phyloP scores from a whole-genome alignment of 257 asterid genomes.

The Parsonsia alboflavescens region DNA sequence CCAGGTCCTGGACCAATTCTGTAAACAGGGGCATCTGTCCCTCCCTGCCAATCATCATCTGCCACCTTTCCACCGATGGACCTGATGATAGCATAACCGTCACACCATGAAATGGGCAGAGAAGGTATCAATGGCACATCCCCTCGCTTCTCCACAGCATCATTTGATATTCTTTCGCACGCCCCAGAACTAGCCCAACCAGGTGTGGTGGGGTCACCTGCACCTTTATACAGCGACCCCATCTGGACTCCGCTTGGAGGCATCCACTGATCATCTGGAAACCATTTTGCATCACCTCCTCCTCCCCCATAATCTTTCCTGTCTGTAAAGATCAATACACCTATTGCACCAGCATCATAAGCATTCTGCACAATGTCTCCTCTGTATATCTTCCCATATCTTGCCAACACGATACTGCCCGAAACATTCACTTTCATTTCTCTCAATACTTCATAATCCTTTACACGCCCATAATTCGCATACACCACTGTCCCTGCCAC shows the following conservation, averaged over 20 bases:
- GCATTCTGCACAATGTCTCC: slow-evolving; percentile 79
- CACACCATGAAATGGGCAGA: slow-evolving; percentile 70
- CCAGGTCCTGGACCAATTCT: slow-evolving; percentile 85
- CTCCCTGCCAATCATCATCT: slow-evolving; percentile 85
- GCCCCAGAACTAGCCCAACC: slow-evolving; percentile 80
- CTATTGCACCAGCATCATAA: slow-evolving; percentile 56
- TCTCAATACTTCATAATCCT: slow-evolving; percentile 42
- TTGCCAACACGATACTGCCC: slow-evolving; percentile 56
- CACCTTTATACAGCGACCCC: slow-evolving; percentile 58
- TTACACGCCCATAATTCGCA: slow-evolving; percentile 68
- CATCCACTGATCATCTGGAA: slow-evolving; percentile 77
- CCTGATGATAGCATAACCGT: slow-evolving; percentile 58
- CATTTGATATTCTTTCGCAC: slow-evolving; percentile 67
- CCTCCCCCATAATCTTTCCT: slow-evolving; percentile 84
- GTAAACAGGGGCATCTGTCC: slow-evolving; percentile 55
- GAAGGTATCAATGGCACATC: slow-evolving; percentile 78
- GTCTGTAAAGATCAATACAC: slow-evolving; percentile 63
- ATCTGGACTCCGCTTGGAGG: slow-evolving; percentile 93
- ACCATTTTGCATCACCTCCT: slow-evolving; percentile 64
- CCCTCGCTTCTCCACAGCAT: slow-evolving; percentile 55
- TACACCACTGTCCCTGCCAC: slow-evolving; percentile 58
- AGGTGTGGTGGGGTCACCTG: slow-evolving; percentile 82
- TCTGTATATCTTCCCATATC: slow-evolving; percentile 70
- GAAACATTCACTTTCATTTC: slow-evolving; percentile 60
- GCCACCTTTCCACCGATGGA: slow-evolving; percentile 62